Evolutionary conservation across 805 yeast genomes (phyloP), one percentile per base, ranked within the genome.

Genomic region (Metschnikowia lunata): DNA sequence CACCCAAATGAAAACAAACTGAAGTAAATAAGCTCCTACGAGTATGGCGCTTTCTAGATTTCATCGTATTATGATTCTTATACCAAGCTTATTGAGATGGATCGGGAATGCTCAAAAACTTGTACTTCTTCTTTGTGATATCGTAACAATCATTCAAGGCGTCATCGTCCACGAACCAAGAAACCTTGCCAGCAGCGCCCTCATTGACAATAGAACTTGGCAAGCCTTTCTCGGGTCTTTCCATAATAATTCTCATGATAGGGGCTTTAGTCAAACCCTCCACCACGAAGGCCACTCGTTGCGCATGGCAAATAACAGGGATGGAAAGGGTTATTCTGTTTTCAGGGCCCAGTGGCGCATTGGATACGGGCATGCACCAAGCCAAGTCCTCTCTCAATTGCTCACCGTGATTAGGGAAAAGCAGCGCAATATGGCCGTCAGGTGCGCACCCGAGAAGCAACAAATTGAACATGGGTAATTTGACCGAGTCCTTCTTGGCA

Each of bases 261-360:
- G 96, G 96, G 3, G 97, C 97, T 67, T 91, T 91, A 23, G 95
- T 88, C 36, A 90, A 80, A 54, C 99, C 99, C 69, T 91, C 97
- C 6, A 93, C 97, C 33, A 91, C 97, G 63, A 91, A 91, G 0
- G 96, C 83, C 18, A 91, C 95, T 57, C 95, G 74, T 58, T 83
- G 90, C 1, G 97, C 84, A 65, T 91, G 97, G 60, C 96, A 85
- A 50, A 91, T 87, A 30, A 91, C 98, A 1, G 98, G 99, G 30
- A 91, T 83, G 0, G 96, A 87, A 46, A 91, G 75, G 1, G 97
- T 86, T 59, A 90, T 86, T 71, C 98, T 81, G 52, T 83, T 78
- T 43, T 80, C 63, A 4, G 97, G 97, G 1, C 96, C 93, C 52
- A 80, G 76, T 35, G 99, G 98, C 0, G 97, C 95, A 47, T 88